These are phyloP conservation scores for Colletotrichum sp. DNA, from an alignment of 2,329 filamentous ascomycete genomes.

Conservation along the genomic window DNA sequence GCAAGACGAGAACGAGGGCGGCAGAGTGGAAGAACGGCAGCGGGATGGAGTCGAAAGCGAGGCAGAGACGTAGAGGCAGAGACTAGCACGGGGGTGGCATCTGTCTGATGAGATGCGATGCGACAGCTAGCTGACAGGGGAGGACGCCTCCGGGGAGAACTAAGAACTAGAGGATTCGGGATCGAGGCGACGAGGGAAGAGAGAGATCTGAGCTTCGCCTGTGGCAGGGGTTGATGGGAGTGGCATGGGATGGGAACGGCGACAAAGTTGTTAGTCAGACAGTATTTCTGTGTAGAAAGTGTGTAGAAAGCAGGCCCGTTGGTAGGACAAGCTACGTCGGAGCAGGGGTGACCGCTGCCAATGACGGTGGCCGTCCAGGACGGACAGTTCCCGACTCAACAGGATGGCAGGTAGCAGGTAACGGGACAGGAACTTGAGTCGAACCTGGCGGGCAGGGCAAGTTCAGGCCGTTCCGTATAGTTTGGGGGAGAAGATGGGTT, in stretches of 20 bases:
- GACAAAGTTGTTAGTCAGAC: neutral
- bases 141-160: neutral
- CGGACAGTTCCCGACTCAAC: constrained; percentile 10
- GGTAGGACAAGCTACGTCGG: neutral
- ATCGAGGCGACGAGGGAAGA: neutral
- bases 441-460: constrained; percentile 3
- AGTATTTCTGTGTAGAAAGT: rapidly evolving
- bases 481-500: neutral
- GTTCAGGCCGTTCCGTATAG: neutral
- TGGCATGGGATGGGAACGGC: neutral
- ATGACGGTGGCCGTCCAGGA: neutral
- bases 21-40: neutral
- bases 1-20: neutral
- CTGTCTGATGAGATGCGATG: constrained; percentile 3
- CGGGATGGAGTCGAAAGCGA: neutral
- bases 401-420: constrained; percentile 16
- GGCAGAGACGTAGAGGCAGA: neutral
- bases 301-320: neutral
- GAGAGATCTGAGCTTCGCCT: neutral
- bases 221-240: neutral
- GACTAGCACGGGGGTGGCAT: neutral
- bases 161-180: neutral
- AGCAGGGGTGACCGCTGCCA: neutral
- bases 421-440: constrained; percentile 8
- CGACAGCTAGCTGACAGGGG: neutral